phyloP scores from a whole-genome alignment of 805 yeast species.

The Kazachstania taianensis region DNA sequence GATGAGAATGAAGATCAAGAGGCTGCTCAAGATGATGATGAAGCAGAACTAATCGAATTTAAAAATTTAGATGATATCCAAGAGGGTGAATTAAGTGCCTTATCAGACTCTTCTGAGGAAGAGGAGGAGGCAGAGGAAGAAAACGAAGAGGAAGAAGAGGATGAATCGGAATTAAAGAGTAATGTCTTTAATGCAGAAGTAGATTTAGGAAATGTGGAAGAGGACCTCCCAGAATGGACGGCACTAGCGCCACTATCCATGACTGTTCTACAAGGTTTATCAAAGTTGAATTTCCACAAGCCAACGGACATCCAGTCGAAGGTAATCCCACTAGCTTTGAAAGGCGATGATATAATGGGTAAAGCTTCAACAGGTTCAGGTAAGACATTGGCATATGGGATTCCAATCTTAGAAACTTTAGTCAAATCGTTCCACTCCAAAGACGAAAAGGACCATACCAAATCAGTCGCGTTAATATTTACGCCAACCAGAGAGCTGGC shows the following conservation, averaged over 20 bases:
- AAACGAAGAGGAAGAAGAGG: conserved; percentile 9
- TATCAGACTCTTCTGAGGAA: conserved; percentile 20
- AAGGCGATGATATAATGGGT: conserved; percentile 78
- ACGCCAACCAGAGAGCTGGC: conserved; percentile 97
- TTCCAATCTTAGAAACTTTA: conserved; percentile 74
- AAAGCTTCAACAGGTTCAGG: conserved; percentile 98
- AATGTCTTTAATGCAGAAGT: conserved; percentile 22
- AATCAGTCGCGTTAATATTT: conserved; percentile 69
- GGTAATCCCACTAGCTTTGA: conserved; percentile 64
- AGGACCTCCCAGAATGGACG: conserved; percentile 54
- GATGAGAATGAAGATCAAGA: conserved; percentile 7
- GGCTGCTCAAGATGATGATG: conserved; percentile 9
- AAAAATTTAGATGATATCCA: conserved; percentile 25
- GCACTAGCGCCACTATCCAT: conserved; percentile 36
- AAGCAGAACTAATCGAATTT: conserved; percentile 20
- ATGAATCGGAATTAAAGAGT: conserved; percentile 16
- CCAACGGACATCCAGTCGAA: conserved; percentile 82
- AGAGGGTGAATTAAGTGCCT: conserved; percentile 24
- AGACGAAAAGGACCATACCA: conserved; percentile 12
- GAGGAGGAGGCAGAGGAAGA: conserved; percentile 13
- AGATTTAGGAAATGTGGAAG: conserved; percentile 23
- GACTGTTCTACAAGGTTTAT: conserved; percentile 52
- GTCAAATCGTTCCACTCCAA: conserved; percentile 8
- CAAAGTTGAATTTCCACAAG: conserved; percentile 42
- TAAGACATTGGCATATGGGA: conserved; percentile 90